A percentile compares a stretch with the other conserved stretches of the same genome.
phyloP scores from a whole-genome alignment of 179 eudicot genomes.

The Actinidia arguta region DNA sequence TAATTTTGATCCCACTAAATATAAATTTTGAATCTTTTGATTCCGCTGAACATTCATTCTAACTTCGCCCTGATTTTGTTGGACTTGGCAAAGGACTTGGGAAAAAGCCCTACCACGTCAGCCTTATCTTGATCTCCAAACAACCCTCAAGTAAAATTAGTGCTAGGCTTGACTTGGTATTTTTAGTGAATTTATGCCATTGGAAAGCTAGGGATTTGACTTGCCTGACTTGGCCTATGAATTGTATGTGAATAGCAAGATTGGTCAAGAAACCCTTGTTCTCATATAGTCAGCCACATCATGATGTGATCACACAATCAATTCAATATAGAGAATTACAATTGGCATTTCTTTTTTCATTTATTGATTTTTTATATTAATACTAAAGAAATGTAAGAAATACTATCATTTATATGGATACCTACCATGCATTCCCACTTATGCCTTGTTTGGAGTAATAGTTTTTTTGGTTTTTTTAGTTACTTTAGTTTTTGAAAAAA shows the following conservation, averaged over 20 bases:
- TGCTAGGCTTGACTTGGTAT: neutral
- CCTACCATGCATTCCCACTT: conserved; percentile 17
- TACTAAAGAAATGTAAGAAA: neutral
- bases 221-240: neutral
- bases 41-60: no score
- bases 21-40: no score
- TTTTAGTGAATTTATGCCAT: neutral
- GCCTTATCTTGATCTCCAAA: neutral
- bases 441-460: no score
- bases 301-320: neutral
- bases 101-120: no score
- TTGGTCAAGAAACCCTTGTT: neutral
- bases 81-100: no score
- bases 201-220: neutral
- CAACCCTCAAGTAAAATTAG: neutral
- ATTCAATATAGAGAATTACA: neutral
- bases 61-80: no score
- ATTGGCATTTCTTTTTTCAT: neutral
- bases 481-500: no score
- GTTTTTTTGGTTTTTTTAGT: no score
- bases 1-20: no score
- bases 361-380: neutral
- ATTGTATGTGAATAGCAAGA: neutral
- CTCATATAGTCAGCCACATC: neutral
- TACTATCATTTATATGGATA: neutral